phyloP scores from a whole-genome alignment of 768 basidiomycete species.

The Leucosporidium scottii region DNA sequence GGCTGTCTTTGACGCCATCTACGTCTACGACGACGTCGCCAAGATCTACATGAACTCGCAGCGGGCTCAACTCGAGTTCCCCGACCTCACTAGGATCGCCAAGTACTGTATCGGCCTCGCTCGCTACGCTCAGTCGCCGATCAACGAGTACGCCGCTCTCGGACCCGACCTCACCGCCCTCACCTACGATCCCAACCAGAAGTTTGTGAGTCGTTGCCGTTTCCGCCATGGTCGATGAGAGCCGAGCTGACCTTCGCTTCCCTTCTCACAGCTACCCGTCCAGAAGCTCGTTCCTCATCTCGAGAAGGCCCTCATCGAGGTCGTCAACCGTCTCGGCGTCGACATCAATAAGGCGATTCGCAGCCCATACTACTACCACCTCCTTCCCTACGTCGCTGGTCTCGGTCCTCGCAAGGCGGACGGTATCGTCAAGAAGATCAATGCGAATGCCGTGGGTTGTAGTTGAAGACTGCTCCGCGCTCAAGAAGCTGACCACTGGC shows the following conservation, averaged over 20 bases:
- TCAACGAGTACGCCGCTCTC: constrained; percentile 88
- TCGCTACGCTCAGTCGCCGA: constrained; percentile 82
- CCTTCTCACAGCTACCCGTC: constrained; percentile 58
- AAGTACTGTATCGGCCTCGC: constrained; percentile 93
- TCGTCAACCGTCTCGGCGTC: constrained; percentile 86
- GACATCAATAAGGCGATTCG: constrained; percentile 90
- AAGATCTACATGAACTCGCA: constrained; percentile 86
- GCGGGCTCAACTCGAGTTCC: constrained; percentile 76
- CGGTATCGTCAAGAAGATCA: constrained; percentile 71
- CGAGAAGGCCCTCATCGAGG: constrained; percentile 81
- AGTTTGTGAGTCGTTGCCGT: constrained; percentile 52
- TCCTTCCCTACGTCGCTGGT: constrained; percentile 85
- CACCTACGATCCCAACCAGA: constrained; percentile 78
- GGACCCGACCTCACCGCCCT: constrained; percentile 77
- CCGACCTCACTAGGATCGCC: constrained; percentile 63
- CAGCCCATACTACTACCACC: constrained; percentile 77
- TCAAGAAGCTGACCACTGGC: background rate
- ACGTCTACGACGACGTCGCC: constrained; percentile 83
- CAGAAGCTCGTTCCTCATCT: constrained; percentile 75
- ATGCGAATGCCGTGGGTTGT: constrained; percentile 51
- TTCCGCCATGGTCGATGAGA: background rate
- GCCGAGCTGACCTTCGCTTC: background rate
- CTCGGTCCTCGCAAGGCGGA: constrained; percentile 92
- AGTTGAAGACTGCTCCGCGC: too few species aligned
- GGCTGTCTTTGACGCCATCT: constrained; percentile 58